A percentile compares a stretch with the other conserved stretches of the same genome.
phyloP scores from a whole-genome alignment of 257 asterid genomes.

The Penstemon barbatus region DNA sequence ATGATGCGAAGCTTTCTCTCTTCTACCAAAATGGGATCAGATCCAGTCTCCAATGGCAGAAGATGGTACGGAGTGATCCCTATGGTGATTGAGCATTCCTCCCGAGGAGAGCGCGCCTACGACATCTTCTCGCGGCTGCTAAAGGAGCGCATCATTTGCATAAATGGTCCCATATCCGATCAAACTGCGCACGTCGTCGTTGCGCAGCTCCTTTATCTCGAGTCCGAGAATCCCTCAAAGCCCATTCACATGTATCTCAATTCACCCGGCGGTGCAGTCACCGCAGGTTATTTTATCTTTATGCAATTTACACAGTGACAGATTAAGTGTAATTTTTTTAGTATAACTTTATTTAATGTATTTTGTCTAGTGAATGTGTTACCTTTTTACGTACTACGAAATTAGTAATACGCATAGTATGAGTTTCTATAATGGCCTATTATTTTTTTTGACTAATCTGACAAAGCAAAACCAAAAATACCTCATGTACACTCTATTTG shows the following conservation, averaged over 20 bases:
- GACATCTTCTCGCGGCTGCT: conserved; percentile 87
- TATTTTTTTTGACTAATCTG: too few relatives aligned
- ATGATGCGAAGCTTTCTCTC: too few relatives aligned
- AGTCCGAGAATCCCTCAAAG: conserved; percentile 86
- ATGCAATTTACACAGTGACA: too few relatives aligned
- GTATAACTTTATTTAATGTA: too few relatives aligned
- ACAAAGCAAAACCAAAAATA: too few relatives aligned
- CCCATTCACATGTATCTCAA: conserved; percentile 91
- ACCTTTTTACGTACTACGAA: too few relatives aligned
- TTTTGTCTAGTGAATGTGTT: too few relatives aligned
- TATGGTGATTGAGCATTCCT: conserved; percentile 92
- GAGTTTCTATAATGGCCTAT: too few relatives aligned
- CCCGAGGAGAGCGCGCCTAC: conserved; percentile 90
- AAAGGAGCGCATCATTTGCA: conserved; percentile 89
- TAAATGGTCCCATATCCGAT: conserved; percentile 83
- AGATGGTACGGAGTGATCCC: conserved; percentile 70
- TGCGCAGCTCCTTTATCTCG: conserved; percentile 91
- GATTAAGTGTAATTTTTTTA: too few relatives aligned
- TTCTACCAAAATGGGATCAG: too few relatives aligned
- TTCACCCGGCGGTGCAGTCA: conserved; percentile 93
- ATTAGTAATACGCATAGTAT: too few relatives aligned
- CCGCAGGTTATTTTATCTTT: conserved; percentile 55
- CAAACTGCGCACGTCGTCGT: conserved; percentile 91
- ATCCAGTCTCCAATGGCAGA: conserved; percentile 11
- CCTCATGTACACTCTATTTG: too few relatives aligned